Evolutionary conservation across 495 filamentous ascomycete genomes (phyloP), one percentile per base, ranked within the genome.

Genomic region (Penicillium odoratum): DNA sequence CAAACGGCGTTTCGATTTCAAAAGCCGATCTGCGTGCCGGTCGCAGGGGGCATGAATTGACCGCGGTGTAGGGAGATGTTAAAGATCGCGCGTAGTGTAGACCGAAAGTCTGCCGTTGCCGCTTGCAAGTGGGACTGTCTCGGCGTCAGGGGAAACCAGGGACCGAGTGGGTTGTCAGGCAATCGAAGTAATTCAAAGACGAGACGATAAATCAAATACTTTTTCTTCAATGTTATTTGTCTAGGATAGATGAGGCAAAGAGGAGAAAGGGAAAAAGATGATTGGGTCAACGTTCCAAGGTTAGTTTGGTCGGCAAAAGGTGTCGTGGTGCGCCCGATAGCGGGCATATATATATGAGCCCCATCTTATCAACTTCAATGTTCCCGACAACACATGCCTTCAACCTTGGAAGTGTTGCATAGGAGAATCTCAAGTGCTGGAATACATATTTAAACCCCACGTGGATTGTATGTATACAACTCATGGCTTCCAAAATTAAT

Each of bases 111-210:
- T 63, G 52, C 51, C 55, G 56, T 30, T 58, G 57, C 61, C 61
- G 61, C 57, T 64, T 64, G 53, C 48, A 62, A 66, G 67, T 70
- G 65, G 67, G 65, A 68, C 65, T 48, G 46, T 63, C 43, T 62
- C 63, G 63, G 63, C 49, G 68, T 68, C 65, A 68, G 68, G 68
- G 68, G 65, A 68, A 68, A 64, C 58, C 62, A 69, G 60, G 53
- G 62, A 63, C 64, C 57, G 61, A 62, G 50, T 63, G 60, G 54
- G 30, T 59, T 62, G 49, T 56, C 55, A 36, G 47, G 28, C 53
- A 13, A 31, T 26, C 49, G 46, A 26, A 7, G 21, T 18, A 16
- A 15, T 25, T 42, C 34, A 56, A 50, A 33, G 8, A 21, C 21
- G 26, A 48, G 34, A 10, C 1, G 11, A 56, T 52, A 28, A 36